Evolutionary conservation across 2,329 filamentous ascomycete species (phyloP), one percentile per base, ranked within the genome.

Genomic region (Diplodia scrobiculata): DNA sequence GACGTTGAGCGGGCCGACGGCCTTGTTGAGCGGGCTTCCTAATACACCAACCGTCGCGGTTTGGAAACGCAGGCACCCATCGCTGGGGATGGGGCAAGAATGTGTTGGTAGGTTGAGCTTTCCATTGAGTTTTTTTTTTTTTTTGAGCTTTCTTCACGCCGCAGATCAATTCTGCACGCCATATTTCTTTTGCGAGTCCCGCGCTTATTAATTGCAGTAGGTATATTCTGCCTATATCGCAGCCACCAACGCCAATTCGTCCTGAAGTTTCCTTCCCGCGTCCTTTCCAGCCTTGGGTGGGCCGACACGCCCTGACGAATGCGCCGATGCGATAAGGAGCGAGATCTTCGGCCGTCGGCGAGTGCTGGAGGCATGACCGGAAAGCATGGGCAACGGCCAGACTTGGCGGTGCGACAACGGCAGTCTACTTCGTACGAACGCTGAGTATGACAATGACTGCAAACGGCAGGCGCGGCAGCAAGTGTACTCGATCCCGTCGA

Each of bases 91-190:
- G 29, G n/a, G 17, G 2, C 11, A 41, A 25, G n/a, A 45, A 38
- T 55, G 27, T 7, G 25, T 21, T 60, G 41, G 41, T 48, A 48
- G 14, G 38, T 47, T 48, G 34, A 21, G 41, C 6, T 13, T 29
- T 17, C 34, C 13, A 25, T 10, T 14, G 25, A 19, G 19, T 32
- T 34, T 60, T 60, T 48, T 29, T 14, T 32, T 32, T 32, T 32
- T 32, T 32, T 29, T 29, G 14, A 55, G 36, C 5, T 13, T 62
- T 36, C 58, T 62, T 62, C 58, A 62, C 27, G 19, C 19, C 27
- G 58, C 58, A 25, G 27, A 62, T 62, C 58, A 19, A 6, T 32
- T 4, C 55, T 62, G 45, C 58, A 62, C 51, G 51, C 51, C 29
- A 45, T 19, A 2, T 45, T 55, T 25, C 52, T 55, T 55, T 55